Percentiles rank a stretch among this genome's conserved stretches.
These are phyloP conservation scores for Chrysoporthe cubensis DNA, from an alignment of 2,329 filamentous ascomycete species.

Conservation along the genomic window DNA sequence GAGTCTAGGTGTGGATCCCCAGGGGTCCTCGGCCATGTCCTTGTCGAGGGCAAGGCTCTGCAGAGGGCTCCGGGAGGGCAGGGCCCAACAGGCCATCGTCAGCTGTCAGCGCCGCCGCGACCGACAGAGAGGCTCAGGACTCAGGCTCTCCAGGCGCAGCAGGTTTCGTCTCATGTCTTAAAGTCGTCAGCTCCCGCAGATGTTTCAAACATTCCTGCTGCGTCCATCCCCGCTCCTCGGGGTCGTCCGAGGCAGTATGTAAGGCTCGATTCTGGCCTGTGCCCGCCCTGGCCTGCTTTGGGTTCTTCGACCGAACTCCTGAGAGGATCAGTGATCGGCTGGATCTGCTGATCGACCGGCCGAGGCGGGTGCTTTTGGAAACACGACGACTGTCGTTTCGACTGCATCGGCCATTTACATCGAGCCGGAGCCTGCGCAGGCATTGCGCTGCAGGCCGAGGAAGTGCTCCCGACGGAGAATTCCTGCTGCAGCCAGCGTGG, in stretches of 20 bases:
- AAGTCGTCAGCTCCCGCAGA: slow-evolving; percentile 18
- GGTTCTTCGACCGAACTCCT: neutral
- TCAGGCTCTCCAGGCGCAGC: slow-evolving; percentile 12
- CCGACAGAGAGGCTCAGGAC: slow-evolving; percentile 14
- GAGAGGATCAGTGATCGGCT: slow-evolving; percentile 2
- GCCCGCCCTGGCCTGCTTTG: neutral
- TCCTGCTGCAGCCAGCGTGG: slow-evolving; percentile 17
- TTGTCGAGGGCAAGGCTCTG: neutral
- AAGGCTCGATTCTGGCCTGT: neutral
- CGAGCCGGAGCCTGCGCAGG: neutral
- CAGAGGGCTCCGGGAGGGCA: neutral
- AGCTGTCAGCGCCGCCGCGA: slow-evolving; percentile 22
- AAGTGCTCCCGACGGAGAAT: slow-evolving; percentile 13
- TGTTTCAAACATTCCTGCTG: slow-evolving; percentile 25
- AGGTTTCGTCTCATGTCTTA: slow-evolving; percentile 26
- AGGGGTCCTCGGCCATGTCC: slow-evolving; percentile 11
- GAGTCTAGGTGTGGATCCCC: slow-evolving; percentile 20
- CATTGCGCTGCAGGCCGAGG: slow-evolving; percentile 5
- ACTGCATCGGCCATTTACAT: neutral
- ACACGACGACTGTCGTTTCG: neutral
- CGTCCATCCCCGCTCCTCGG: slow-evolving; percentile 15
- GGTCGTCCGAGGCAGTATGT: neutral
- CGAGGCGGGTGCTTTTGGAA: neutral
- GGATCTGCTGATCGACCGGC: slow-evolving; percentile 1
- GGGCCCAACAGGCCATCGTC: slow-evolving; percentile 18